Base-by-base conservation (phyloP, 208 protist species). In the Leishmania gerbilli region DNA sequence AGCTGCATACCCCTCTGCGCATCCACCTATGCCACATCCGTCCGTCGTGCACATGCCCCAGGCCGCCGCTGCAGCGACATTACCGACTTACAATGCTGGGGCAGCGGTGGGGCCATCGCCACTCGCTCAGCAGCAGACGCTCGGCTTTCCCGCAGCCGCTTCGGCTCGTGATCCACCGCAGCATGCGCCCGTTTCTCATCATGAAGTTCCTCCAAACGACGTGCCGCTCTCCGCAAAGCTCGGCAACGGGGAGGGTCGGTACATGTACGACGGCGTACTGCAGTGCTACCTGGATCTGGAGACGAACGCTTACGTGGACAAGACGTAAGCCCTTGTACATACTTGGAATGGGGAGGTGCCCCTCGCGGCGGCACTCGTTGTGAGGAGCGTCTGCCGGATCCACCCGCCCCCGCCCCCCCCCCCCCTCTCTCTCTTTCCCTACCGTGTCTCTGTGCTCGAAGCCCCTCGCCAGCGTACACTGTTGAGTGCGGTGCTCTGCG, bases 211-310 rank as follows among this genome's bases (percentile, higher is more conserved):
- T 49, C 51, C 15, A 4, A 21, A 24, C 53, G 49, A 58, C 47
- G n/a, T 9, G 13, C 55, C 1, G 7, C 49, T 49, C 24, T 7
- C 56, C 55, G 74, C 3, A 31, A 7, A 31, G 53, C 15, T 31
- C 21, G 21, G 17, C 34, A 8, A 24, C 2, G 64, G 13, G 31
- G 62, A 24, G 15, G 45, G 34, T 2, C 85, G 85, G 19, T 90
- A 90, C 85, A 75, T 97, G 51, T 97, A 93, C 83, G 94, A 97
- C 78, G 81, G 92, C 11, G 80, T 96, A 24, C 79, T 95, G 71
- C 83, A 88, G 40, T 96, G 92, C 72, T 97, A 90, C 74, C 79
- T 96, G 42, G 92, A 97, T 64, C 34, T 88, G 65, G 58, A 89
- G 64, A 87, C 84, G 17, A 95, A 97, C 74, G 78, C 84, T 7